phyloP scores from a whole-genome alignment of 2,329 filamentous ascomycete genomes.

The Mycosphaerella sp. region DNA sequence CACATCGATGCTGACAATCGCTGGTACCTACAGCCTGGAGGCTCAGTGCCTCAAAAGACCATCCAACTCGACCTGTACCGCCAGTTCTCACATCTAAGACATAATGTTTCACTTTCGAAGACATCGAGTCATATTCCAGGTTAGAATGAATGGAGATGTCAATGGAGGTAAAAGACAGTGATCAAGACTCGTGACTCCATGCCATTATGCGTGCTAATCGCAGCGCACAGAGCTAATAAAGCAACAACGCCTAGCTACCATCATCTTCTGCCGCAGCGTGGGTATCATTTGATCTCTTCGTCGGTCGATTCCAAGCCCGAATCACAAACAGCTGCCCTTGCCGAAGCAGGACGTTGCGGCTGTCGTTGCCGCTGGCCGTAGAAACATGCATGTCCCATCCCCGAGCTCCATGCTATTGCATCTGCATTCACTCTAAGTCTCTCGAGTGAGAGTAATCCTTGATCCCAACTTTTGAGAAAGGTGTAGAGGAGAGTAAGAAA shows the following conservation, averaged over 20 bases:
- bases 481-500: conserved; percentile 8
- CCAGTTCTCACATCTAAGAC: too few species aligned
- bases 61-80: too few species aligned
- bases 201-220: conserved; percentile 9
- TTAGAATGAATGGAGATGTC: too few species aligned
- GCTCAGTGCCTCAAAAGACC: too few species aligned
- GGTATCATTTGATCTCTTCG: conserved; percentile 19
- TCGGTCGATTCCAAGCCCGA: conserved; percentile 12
- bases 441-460: conserved; percentile 16
- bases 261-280: conserved; percentile 10
- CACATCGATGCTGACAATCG: background rate
- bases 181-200: conserved; percentile 8
- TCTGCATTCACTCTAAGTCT: conserved; percentile 11
- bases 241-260: conserved; percentile 14
- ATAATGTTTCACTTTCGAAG: too few species aligned
- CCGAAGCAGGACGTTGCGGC: conserved; percentile 10
- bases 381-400: conserved; percentile 13
- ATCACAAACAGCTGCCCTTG: conserved; percentile 14
- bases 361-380: conserved; percentile 9
- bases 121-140: too few species aligned
- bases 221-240: conserved; percentile 4
- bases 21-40: too few species aligned
- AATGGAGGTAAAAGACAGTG: background rate
- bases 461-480: conserved; percentile 13
- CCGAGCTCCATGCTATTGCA: conserved; percentile 16